A percentile compares a stretch with the other conserved stretches of the same genome.
These are phyloP conservation scores for Vaccinium darrowii DNA, from an alignment of 148 eudicot species.

Conservation along the genomic window DNA sequence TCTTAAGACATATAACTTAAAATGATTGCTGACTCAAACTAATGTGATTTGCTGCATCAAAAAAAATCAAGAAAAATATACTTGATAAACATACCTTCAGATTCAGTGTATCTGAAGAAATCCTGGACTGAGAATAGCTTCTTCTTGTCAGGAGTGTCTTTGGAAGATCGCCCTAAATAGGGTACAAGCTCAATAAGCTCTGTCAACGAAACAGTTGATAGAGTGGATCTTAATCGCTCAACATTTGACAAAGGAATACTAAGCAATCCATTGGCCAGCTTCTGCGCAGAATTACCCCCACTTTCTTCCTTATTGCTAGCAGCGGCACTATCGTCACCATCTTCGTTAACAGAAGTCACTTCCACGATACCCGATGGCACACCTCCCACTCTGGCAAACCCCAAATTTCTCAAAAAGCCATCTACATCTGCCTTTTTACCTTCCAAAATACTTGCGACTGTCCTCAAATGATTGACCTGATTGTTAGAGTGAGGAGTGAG, in stretches of 20 bases:
- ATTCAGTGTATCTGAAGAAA: constrained; percentile 93
- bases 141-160: constrained; percentile 93
- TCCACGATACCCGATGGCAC: constrained; percentile 70
- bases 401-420: constrained; percentile 71
- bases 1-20: neutral
- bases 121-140: constrained; percentile 96
- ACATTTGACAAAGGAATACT: constrained; percentile 96
- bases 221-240: constrained; percentile 85
- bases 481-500: constrained; percentile 26
- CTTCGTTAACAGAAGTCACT: constrained; percentile 69
- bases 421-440: constrained; percentile 66
- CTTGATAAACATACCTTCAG: constrained; percentile 64
- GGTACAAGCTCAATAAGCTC: constrained; percentile 88
- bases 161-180: constrained; percentile 69
- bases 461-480: constrained; percentile 57
- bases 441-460: constrained; percentile 58
- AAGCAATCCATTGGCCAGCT: constrained; percentile 69
- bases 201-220: constrained; percentile 79
- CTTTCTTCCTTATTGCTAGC: constrained; percentile 45
- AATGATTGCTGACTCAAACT: neutral
- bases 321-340: constrained; percentile 45
- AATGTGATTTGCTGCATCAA: neutral
- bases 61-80: constrained; percentile 1
- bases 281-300: constrained; percentile 58
- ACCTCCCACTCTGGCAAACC: constrained; percentile 88